These are phyloP conservation scores for Neofusicoccum laricinum DNA, from an alignment of 2,329 filamentous ascomycete species.

Conservation along the genomic window DNA sequence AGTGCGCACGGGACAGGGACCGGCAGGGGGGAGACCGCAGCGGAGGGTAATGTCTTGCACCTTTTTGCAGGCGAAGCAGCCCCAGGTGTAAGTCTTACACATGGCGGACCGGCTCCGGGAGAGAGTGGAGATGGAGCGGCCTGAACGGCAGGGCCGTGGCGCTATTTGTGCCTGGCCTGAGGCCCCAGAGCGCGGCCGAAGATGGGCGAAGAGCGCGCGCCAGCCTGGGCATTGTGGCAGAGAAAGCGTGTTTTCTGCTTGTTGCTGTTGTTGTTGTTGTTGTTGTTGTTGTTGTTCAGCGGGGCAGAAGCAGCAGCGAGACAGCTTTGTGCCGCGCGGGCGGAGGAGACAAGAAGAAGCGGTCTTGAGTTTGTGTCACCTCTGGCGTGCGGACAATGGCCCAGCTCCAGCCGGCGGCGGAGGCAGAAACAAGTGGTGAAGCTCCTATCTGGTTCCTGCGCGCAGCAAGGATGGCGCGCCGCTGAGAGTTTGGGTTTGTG, in stretches of 20 bases:
- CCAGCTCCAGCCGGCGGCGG: neutral
- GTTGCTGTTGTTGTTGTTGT: neutral
- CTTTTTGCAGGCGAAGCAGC: neutral
- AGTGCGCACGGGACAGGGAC: neutral
- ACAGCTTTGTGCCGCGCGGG: neutral
- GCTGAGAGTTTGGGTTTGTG: neutral
- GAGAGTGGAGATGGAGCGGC: neutral
- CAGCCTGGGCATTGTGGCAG: neutral
- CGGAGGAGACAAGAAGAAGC: no score
- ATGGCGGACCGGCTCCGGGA: neutral
- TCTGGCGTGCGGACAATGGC: neutral
- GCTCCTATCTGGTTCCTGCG: neutral
- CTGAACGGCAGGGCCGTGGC: neutral
- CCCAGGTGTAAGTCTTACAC: slow-evolving; percentile 3
- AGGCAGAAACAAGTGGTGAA: neutral
- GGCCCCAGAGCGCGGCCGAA: neutral
- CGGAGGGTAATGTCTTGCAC: neutral
- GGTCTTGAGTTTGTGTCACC: neutral
- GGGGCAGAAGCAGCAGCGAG: neutral
- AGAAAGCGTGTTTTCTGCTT: neutral
- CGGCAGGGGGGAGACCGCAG: neutral
- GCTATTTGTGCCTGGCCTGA: neutral
- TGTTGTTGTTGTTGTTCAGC: neutral
- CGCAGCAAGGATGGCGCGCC: no score
- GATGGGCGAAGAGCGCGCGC: neutral